Base-by-base conservation (phyloP, 2,329 filamentous ascomycete genomes). In the Alternaria consortialis region DNA sequence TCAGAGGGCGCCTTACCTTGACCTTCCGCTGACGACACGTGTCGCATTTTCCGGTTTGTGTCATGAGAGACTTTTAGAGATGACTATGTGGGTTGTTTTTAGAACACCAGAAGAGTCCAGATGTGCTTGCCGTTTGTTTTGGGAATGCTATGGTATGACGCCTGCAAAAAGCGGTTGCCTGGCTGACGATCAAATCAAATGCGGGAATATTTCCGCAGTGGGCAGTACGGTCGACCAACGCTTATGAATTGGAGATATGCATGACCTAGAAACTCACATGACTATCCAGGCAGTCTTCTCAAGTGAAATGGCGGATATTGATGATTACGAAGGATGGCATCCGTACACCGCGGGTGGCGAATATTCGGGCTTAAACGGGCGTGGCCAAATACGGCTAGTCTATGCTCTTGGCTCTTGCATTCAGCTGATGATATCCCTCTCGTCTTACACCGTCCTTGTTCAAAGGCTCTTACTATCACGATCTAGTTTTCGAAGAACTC, bases 1-100 rank as follows among this genome's bases (percentile, higher is more conserved):
- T 36, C 4, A 47, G 17, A 5, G 36, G 7, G 8, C 8, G 17
- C 39, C 20, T 31, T 57, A 76, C 74, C 68, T 75, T 76, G 40
- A 76, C 74, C 53, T 76, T 76, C 11, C 74, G 69, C 44, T 65
- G 65, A 34, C 74, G 66, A 59, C 74, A 76, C 3, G 62, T 74
- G 44, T 74, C 72, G 50, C 74, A 76, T 61, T 76, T 76, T 13
- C 73, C 73, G 4, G 69, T 69, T 42, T 70, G 71, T 5, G 74
- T 76, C 74, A 76, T 76, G 5, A 17, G 29, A 11, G 27, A 7
- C 2, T 13, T 9, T 20, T 1, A 9, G 20, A 15, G 5, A 7
- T 4, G 9, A 5, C 11, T 20, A 3, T 13, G 31, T 29, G n/a
- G 9, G 7, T 1, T 5, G 7, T 20, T 29, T 40, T 12, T 7